Evolutionary conservation across 2,329 filamentous ascomycete genomes (phyloP).

Genomic region (Colletotrichum spaethianum): DNA sequence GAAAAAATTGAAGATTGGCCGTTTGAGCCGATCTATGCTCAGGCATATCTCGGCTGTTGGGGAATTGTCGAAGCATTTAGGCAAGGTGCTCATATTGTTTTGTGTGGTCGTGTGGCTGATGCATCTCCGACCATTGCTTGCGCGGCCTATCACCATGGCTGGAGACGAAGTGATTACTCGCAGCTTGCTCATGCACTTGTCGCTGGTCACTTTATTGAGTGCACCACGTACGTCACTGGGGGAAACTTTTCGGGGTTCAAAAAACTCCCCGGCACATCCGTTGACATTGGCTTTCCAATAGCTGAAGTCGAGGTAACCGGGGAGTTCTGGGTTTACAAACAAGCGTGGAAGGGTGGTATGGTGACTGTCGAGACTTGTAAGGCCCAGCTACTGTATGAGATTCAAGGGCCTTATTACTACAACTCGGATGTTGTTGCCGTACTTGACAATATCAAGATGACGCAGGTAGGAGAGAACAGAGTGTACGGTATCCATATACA

Average conservation of each 20-base stretch:
- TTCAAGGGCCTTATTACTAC: constrained; percentile 60
- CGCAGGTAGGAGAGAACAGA: constrained; percentile 57
- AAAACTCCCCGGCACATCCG: constrained; percentile 8
- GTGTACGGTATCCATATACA: background rate
- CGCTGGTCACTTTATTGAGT: constrained; percentile 66
- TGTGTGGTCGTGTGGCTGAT: constrained; percentile 60
- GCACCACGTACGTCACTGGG: constrained; percentile 65
- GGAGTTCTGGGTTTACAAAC: constrained; percentile 53
- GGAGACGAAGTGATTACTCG: constrained; percentile 60
- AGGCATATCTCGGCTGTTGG: constrained; percentile 66
- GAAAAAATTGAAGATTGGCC: constrained; percentile 38
- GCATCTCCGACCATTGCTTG: constrained; percentile 65
- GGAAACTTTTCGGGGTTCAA: constrained; percentile 66
- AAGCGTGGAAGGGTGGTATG: constrained; percentile 50
- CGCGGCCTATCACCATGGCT: constrained; percentile 66
- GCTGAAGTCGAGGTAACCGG: constrained; percentile 63
- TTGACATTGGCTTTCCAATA: constrained; percentile 63
- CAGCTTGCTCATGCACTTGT: constrained; percentile 61
- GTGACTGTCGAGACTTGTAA: constrained; percentile 52
- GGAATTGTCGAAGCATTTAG: constrained; percentile 59
- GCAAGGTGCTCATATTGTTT: constrained; percentile 58
- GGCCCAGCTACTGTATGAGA: constrained; percentile 60
- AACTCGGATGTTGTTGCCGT: constrained; percentile 61
- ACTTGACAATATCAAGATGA: constrained; percentile 57
- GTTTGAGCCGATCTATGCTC: constrained; percentile 47